Conservation (phyloP, 257 asterid species). For the Solanum sparsipilum region DNA sequence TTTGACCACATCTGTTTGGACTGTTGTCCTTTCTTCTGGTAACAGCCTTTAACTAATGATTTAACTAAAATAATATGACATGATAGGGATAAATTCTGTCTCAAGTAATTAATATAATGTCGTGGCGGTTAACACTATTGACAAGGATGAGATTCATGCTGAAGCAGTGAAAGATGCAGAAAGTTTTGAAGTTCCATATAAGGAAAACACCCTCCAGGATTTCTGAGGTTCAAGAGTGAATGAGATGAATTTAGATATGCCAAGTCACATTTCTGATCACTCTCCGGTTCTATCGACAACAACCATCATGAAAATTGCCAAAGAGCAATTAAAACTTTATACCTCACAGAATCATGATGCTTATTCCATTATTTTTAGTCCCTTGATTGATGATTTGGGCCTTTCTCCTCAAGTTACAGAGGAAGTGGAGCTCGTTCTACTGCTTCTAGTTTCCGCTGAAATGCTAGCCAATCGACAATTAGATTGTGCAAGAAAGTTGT, state of each 20-base stretch:
- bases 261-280: neutral
- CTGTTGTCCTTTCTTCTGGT: neutral
- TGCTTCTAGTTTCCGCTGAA: conserved; percentile 16
- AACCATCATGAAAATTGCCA: neutral
- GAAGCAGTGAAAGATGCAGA: neutral
- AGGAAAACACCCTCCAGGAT: neutral
- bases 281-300: neutral
- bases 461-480: conserved; percentile 15
- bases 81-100: neutral
- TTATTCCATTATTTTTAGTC: neutral
- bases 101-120: neutral
- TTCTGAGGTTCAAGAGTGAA: neutral
- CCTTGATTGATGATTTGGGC: neutral
- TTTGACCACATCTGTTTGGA: neutral
- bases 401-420: conserved; percentile 1
- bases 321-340: neutral
- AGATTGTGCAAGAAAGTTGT: conserved; percentile 15
- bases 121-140: neutral
- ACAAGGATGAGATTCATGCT: neutral
- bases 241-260: neutral
- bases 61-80: neutral
- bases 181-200: neutral
- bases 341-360: neutral
- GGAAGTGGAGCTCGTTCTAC: conserved; percentile 14
- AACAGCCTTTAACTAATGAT: neutral